A percentile compares a stretch with the other conserved stretches of the same genome.
phyloP scores from a whole-genome alignment of 2,329 filamentous ascomycete species.

The Phaeosphaeria sp. region DNA sequence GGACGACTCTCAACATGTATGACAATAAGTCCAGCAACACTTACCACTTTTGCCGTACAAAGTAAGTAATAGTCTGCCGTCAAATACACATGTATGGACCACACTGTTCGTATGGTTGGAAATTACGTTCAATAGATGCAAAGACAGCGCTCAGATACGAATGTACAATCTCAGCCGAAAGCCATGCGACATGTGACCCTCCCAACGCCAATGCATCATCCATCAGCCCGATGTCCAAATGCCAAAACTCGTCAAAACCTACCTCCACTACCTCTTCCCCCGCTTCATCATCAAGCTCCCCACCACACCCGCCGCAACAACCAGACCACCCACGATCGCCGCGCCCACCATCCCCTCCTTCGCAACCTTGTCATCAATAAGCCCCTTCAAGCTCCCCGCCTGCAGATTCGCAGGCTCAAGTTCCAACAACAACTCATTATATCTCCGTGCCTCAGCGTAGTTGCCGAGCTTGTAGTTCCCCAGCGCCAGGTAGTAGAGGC shows the following conservation, averaged over 20 bases:
- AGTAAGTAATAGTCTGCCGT: too few species aligned
- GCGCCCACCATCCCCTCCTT: conserved; percentile 94
- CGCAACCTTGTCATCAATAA: conserved; percentile 96
- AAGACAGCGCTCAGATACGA: neutral
- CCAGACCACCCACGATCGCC: conserved; percentile 91
- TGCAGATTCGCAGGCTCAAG: conserved; percentile 92
- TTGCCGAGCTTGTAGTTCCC: conserved; percentile 99
- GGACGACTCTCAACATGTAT: too few species aligned
- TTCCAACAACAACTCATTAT: conserved; percentile 91
- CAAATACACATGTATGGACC: too few species aligned
- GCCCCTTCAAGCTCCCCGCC: conserved; percentile 79
- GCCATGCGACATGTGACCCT: conserved; percentile 28
- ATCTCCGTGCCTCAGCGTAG: conserved; percentile 91
- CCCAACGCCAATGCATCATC: conserved; percentile 35
- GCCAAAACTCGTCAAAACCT: neutral
- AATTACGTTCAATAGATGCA: neutral
- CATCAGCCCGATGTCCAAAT: neutral
- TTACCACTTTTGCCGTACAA: too few species aligned
- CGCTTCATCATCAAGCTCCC: conserved; percentile 86
- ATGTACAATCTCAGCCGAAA: conserved; percentile 17
- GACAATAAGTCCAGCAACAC: too few species aligned
- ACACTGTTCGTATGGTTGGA: neutral
- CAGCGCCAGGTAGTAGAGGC: conserved; percentile 95
- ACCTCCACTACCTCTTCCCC: conserved; percentile 56
- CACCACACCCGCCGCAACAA: conserved; percentile 90